Evolutionary conservation across 2,329 filamentous ascomycete species (phyloP), one percentile per base, ranked within the genome.

Genomic region (Penicillium expansum): DNA sequence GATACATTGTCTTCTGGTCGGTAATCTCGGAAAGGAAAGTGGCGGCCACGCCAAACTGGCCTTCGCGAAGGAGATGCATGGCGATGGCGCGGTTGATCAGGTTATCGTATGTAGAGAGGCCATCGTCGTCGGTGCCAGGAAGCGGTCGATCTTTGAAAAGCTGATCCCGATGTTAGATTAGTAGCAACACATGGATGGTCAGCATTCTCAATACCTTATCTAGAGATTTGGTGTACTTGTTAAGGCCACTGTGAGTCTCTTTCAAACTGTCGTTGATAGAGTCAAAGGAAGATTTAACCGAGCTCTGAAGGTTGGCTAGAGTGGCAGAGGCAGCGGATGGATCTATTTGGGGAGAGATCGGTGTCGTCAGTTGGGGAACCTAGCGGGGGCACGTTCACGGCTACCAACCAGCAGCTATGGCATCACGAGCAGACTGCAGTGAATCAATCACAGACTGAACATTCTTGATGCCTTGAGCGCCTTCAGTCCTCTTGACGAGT

Each of bases 1-100:
- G 41, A 20, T 30, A 35, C 2, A 71, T 58, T 62, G 75, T 63
- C 71, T 79, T 77, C 58, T 78, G 76, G 24, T 77, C 71, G 52
- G 79, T 75, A 30, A 83, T 84, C 78, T 97, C 94, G 14, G 83
- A 79, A 48, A 96, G 84, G 66, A 99, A 97, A 1, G 87, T 91
- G 16, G 87, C 86, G 13, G 93, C 93, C 2, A 96, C 92, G 22
- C 82, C 83, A 74, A 99, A 99, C 70, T 96, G 90, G 48, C 94
- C 94, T 76, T 97, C 93, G 39, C 94, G 90, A 38, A 99, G 83
- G 22, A 99, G 83, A 71, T 99, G 94, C 92, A 97, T 97, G 10
- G 90, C 90, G 66, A 99, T 95, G 7, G 94, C 93, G 55, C 92
- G 86, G 76, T 97, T 95, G 70, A 97, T 91, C 13, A 97, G 81